A percentile compares a stretch with the other conserved stretches of the same genome.
phyloP scores from a whole-genome alignment of 352 stramenopile genomes.

The Globisporangium megalacanthum region DNA sequence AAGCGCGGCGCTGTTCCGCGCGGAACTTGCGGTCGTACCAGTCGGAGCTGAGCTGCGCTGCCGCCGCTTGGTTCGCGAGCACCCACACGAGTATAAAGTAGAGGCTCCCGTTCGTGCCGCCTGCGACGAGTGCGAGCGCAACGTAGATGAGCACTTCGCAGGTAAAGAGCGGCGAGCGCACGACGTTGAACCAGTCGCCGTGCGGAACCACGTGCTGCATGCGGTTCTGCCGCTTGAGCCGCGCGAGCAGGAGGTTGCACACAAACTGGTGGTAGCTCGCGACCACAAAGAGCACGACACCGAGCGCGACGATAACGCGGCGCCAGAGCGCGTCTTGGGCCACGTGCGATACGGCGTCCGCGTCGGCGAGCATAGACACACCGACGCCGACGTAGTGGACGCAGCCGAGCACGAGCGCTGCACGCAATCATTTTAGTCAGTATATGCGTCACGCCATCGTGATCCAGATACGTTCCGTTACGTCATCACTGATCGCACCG shows the following conservation, averaged over 20 bases:
- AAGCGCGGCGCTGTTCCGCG: slow-evolving; percentile 14
- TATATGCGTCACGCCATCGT: too few relatives aligned
- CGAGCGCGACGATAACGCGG: slow-evolving; percentile 15
- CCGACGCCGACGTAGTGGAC: slow-evolving; percentile 59
- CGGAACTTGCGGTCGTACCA: slow-evolving; percentile 65
- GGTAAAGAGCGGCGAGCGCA: slow-evolving; percentile 60
- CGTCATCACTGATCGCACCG: too few relatives aligned
- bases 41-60: slow-evolving; percentile 41
- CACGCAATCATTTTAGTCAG: too few relatives aligned
- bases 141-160: slow-evolving; percentile 63
- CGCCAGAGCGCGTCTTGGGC: slow-evolving; percentile 18
- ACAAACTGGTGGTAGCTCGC: slow-evolving; percentile 53
- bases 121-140: slow-evolving; percentile 36
- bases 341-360: slow-evolving; percentile 11
- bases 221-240: slow-evolving; percentile 43
- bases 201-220: slow-evolving; percentile 48
- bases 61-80: slow-evolving; percentile 53
- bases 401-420: slow-evolving; percentile 44
- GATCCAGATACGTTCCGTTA: too few relatives aligned
- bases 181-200: slow-evolving; percentile 60
- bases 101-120: slow-evolving; percentile 29
- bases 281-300: slow-evolving; percentile 33
- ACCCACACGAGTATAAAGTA: slow-evolving; percentile 55
- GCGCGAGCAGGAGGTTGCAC: slow-evolving; percentile 51
- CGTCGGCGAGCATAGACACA: slow-evolving; percentile 40